A percentile compares a stretch with the other conserved stretches of the same genome.
phyloP scores from a whole-genome alignment of 441 rosid genomes.

The Dalechampia spathulata region DNA sequence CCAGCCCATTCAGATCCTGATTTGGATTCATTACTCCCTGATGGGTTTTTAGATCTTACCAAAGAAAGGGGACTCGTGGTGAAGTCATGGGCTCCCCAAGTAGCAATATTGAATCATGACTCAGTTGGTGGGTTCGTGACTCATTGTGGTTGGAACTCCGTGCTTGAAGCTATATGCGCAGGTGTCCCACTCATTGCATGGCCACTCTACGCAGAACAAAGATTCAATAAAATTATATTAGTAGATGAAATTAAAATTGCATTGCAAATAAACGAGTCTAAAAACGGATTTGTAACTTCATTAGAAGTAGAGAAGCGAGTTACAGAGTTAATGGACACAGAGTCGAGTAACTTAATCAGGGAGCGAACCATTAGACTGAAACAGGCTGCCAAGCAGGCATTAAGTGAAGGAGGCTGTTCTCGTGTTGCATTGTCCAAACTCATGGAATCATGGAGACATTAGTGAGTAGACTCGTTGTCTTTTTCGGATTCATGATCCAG shows the following conservation, averaged over 20 bases:
- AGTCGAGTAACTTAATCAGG: conserved; percentile 9
- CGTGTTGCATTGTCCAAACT: conserved; percentile 1
- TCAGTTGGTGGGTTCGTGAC: conserved; percentile 35
- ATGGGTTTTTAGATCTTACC: conserved; percentile 25
- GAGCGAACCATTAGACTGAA: conserved; percentile 9
- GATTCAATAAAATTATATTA: conserved; percentile 19
- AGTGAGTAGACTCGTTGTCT: not conserved
- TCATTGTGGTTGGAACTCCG: conserved; percentile 44
- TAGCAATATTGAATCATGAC: conserved; percentile 21
- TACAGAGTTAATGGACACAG: conserved; percentile 31
- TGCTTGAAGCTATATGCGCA: conserved; percentile 27
- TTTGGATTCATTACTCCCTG: conserved; percentile 15
- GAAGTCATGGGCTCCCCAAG: conserved; percentile 38
- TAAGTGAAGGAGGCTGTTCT: conserved; percentile 11
- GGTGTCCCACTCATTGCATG: conserved; percentile 41
- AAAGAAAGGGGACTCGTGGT: conserved; percentile 26
- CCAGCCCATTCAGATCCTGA: not conserved
- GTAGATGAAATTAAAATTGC: conserved; percentile 39
- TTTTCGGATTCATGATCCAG: too few species aligned
- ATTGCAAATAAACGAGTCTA: conserved; percentile 18
- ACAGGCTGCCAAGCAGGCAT: conserved; percentile 5
- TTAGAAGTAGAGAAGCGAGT: conserved; percentile 34
- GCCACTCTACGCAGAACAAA: conserved; percentile 40
- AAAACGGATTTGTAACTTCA: conserved; percentile 23
- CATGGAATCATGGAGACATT: conserved; percentile 12